Percentiles rank a stretch among this genome's conserved stretches.
These are phyloP conservation scores for Rhodofomes roseus DNA, from an alignment of 1,284 basidiomycete genomes.

Conservation along the genomic window DNA sequence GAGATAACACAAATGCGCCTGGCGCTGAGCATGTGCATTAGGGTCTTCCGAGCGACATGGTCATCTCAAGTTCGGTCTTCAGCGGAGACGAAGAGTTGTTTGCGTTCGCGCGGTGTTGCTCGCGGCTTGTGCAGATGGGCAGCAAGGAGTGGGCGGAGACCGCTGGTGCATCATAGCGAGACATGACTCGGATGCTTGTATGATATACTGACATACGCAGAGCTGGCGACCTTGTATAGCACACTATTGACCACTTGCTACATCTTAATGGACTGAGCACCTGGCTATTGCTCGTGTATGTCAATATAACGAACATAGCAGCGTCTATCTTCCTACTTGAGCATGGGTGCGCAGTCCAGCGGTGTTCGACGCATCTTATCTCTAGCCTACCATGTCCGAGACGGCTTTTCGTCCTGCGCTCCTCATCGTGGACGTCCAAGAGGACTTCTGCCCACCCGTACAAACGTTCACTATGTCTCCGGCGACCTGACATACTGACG, in stretches of 20 bases:
- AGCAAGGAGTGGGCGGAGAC: conserved; percentile 81
- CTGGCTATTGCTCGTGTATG: background rate
- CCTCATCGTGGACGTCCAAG: conserved; percentile 56
- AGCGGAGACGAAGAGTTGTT: conserved; percentile 93
- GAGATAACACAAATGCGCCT: background rate
- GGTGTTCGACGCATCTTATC: background rate
- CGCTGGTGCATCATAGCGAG: conserved; percentile 31
- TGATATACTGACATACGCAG: background rate
- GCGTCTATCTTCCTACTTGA: background rate
- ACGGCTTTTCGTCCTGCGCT: conserved; percentile 34
- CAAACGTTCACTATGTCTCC: background rate
- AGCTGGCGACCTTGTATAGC: background rate
- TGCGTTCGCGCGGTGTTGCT: conserved; percentile 91
- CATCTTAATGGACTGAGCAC: background rate
- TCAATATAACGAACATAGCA: background rate
- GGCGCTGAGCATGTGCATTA: conserved; percentile 26
- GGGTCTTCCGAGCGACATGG: conserved; percentile 74
- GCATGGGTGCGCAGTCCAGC: background rate
- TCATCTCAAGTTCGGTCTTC: conserved; percentile 85
- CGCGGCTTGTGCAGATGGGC: conserved; percentile 89
- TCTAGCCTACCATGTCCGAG: conserved; percentile 3
- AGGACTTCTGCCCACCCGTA: conserved; percentile 62
- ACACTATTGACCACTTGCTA: too few species aligned
- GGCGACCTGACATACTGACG: background rate
- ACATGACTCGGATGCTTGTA: background rate